Conservation (phyloP, 192 early-diverging fungal genomes). For the Coemansia sp. region DNA sequence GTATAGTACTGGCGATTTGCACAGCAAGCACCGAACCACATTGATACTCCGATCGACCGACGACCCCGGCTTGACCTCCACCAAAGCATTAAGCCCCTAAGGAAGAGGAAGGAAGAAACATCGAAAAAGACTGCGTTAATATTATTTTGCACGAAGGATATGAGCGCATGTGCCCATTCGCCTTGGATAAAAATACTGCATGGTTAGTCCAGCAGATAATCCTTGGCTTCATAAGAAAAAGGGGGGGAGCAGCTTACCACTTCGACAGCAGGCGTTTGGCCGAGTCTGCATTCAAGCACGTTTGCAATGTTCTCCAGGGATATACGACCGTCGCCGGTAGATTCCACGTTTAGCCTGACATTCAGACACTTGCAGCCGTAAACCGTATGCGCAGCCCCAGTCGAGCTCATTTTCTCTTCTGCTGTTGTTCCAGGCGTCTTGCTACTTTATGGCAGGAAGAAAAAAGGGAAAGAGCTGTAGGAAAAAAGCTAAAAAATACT, state of each 20-base stretch:
- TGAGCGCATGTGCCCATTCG: no score
- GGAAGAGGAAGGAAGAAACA: background rate
- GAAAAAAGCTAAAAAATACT: no score
- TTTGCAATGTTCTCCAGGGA: constrained; percentile 37
- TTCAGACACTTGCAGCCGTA: constrained; percentile 43
- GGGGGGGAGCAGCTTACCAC: constrained; percentile 38
- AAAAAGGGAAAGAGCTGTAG: no score
- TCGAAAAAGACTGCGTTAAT: background rate
- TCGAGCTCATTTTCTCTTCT: background rate
- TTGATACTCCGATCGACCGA: constrained; percentile 52
- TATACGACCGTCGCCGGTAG: constrained; percentile 20
- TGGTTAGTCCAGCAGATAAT: no score
- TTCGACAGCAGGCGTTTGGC: constrained; percentile 25
- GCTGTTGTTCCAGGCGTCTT: no score
- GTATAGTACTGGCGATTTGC: constrained; percentile 36
- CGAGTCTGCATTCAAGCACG: constrained; percentile 40
- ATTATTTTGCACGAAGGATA: no score
- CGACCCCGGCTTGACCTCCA: constrained; percentile 45
- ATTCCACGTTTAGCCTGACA: constrained; percentile 26
- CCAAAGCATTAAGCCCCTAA: constrained; percentile 35
- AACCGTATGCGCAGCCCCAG: background rate
- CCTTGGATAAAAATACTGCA: background rate
- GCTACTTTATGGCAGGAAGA: no score
- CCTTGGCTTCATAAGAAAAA: no score
- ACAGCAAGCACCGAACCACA: constrained; percentile 46